Percentiles rank a stretch among this genome's conserved stretches.
phyloP scores from a whole-genome alignment of 805 yeast genomes.

The Candida ovalis region DNA sequence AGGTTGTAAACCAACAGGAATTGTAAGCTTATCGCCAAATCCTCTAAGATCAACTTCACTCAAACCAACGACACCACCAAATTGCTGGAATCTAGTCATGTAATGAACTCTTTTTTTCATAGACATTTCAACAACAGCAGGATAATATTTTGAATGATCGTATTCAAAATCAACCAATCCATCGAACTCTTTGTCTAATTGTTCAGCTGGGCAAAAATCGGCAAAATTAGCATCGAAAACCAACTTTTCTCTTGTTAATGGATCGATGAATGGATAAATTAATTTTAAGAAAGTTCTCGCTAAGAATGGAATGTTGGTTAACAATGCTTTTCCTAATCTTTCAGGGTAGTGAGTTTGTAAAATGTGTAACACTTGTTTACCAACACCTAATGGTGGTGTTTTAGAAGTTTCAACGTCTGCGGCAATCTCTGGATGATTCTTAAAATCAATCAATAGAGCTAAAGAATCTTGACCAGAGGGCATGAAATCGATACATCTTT shows the following conservation, averaged over 20 bases:
- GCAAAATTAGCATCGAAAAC: slow-evolving; percentile 88
- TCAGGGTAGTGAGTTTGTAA: slow-evolving; percentile 98
- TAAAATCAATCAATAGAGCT: slow-evolving; percentile 88
- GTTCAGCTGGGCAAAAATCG: slow-evolving; percentile 75
- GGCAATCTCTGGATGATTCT: slow-evolving; percentile 59
- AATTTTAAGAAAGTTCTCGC: slow-evolving; percentile 91
- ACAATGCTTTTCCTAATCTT: slow-evolving; percentile 85
- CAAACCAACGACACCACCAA: slow-evolving; percentile 74
- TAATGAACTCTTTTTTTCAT: slow-evolving; percentile 56
- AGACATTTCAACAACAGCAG: slow-evolving; percentile 59
- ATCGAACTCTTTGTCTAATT: slow-evolving; percentile 79
- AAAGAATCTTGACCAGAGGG: slow-evolving; percentile 94
- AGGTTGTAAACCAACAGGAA: slow-evolving; percentile 33
- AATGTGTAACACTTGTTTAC: slow-evolving; percentile 88
- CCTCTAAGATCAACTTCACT: slow-evolving; percentile 78
- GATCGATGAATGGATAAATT: slow-evolving; percentile 95
- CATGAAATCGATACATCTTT: slow-evolving; percentile 90
- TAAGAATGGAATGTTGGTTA: slow-evolving; percentile 90
- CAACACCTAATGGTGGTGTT: slow-evolving; percentile 84
- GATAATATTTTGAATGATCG: slow-evolving; percentile 78
- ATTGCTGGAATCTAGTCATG: slow-evolving; percentile 60
- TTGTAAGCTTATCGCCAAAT: slow-evolving; percentile 12
- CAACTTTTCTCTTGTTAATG: slow-evolving; percentile 88
- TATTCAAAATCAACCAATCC: slow-evolving; percentile 85
- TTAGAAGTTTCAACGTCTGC: slow-evolving; percentile 55